Evolutionary conservation across 2,329 filamentous ascomycete genomes (phyloP).

Genomic region (Aureobasidium uvarum): DNA sequence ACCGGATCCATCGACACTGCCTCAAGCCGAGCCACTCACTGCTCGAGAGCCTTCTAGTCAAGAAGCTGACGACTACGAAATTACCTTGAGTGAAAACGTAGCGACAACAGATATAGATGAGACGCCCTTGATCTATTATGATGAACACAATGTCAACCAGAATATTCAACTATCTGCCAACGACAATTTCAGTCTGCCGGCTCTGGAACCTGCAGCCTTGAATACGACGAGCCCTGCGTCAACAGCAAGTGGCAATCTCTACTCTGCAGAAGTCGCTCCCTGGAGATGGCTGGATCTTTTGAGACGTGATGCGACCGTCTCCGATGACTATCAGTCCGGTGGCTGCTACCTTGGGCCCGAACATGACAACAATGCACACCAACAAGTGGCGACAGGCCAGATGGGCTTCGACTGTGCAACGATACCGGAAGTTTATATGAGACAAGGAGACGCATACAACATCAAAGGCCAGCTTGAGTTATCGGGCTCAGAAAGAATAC

Average conservation of each 20-base stretch:
- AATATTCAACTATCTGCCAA: background rate
- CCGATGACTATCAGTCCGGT: background rate
- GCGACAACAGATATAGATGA: background rate
- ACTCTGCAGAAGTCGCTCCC: background rate
- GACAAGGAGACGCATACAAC: background rate
- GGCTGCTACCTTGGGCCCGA: background rate
- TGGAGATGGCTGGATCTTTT: background rate
- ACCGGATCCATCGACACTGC: too few relatives aligned
- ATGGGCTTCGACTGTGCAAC: background rate
- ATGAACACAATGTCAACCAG: background rate
- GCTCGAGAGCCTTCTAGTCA: too few relatives aligned
- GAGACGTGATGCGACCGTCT: background rate
- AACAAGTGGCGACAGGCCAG: background rate
- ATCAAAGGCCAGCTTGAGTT: background rate
- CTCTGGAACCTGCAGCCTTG: background rate
- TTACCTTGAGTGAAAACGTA: too few relatives aligned
- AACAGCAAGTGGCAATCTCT: background rate
- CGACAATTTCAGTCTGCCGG: background rate
- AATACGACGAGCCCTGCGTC: slow-evolving; percentile 2
- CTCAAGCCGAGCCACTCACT: too few relatives aligned
- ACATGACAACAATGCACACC: background rate
- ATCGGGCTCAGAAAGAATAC: slow-evolving; percentile 38
- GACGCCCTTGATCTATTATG: background rate
- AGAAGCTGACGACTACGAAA: too few relatives aligned
- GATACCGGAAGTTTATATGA: too few relatives aligned